Base-by-base conservation (phyloP, 1,139 yeast genomes). In the Debaryomyces sp. region DNA sequence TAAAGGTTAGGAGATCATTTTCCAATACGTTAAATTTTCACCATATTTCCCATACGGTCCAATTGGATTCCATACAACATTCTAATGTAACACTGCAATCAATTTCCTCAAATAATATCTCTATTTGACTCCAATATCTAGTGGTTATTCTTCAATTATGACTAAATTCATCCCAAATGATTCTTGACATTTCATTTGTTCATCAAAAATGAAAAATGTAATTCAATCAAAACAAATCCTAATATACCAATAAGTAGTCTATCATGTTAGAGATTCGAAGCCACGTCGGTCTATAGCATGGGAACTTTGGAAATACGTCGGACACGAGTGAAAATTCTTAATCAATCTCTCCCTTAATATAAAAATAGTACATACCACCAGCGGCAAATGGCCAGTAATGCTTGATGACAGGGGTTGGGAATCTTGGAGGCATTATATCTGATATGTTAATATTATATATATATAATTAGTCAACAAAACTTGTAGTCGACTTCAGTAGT, bases 361-460 rank as follows among this genome's bases (percentile, higher is more conserved):
- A 24, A 29, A 27, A 41, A 32, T 12, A 17, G 43, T 68, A 76
- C 81, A 68, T 76, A 76, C 81, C 80, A 63, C 80, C 80, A 59
- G 71, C 69, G 50, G 74, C 78, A 56, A 73, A 76, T 60, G 81
- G 81, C 81, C 81, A 76, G 68, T 66, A 72, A 57, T 67, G 62
- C 61, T 75, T 76, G 57, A 73, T 66, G 56, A 75, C 73, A 59
- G 81, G 81, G 57, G 79, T 74, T 58, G 78, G 69, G 61, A 70
- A 75, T 66, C 64, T 71, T 46, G 43, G 48, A 43, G 47, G 48
- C 50, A 47, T 46, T 43, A 35, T 49, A 23, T 38, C 18, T 9
- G 33, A 40, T 37, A 27, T 13, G 10, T 42, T 46, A 26, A 29
- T 37, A 43, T 32, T 30, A 17, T 9, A 26, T 36, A 18, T 22